These are phyloP conservation scores for Alternaria angustiovoidea DNA, from an alignment of 2,329 filamentous ascomycete species.

Conservation along the genomic window DNA sequence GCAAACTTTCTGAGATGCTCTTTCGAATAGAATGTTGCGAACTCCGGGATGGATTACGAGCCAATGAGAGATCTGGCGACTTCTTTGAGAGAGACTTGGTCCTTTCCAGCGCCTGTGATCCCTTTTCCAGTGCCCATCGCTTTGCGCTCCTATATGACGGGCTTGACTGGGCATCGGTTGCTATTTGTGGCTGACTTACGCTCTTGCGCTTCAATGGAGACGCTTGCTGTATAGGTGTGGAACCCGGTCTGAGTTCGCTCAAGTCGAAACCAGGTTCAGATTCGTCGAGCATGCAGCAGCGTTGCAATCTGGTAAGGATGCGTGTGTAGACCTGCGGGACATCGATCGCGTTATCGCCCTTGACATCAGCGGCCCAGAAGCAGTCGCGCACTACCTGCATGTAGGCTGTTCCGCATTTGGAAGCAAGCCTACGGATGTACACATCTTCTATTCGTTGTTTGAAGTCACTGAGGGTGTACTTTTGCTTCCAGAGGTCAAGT, in stretches of 20 bases:
- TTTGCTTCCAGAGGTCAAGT: constrained; percentile 65
- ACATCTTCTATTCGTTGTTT: constrained; percentile 70
- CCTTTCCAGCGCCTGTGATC: constrained; percentile 45
- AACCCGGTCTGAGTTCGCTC: constrained; percentile 34
- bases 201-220: constrained; percentile 46
- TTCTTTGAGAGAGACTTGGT: constrained; percentile 43
- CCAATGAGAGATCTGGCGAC: constrained; percentile 39
- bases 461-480: constrained; percentile 68
- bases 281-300: constrained; percentile 52
- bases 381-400: constrained; percentile 78
- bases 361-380: constrained; percentile 70
- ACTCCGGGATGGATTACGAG: constrained; percentile 40
- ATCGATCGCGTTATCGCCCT: constrained; percentile 42
- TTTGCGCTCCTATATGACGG: constrained; percentile 48
- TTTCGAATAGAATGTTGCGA: constrained; percentile 47
- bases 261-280: constrained; percentile 44
- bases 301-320: constrained; percentile 55
- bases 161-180: constrained; percentile 37
- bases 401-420: constrained; percentile 76
- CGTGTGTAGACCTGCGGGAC: constrained; percentile 50
- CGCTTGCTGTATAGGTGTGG: constrained; percentile 29
- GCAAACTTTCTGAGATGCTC: constrained; percentile 43
- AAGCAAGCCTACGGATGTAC: constrained; percentile 70
- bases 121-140: constrained; percentile 48
- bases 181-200: constrained; percentile 33